Conservation (phyloP, 1,284 basidiomycete species). For the Apiotrichum laibachii region DNA sequence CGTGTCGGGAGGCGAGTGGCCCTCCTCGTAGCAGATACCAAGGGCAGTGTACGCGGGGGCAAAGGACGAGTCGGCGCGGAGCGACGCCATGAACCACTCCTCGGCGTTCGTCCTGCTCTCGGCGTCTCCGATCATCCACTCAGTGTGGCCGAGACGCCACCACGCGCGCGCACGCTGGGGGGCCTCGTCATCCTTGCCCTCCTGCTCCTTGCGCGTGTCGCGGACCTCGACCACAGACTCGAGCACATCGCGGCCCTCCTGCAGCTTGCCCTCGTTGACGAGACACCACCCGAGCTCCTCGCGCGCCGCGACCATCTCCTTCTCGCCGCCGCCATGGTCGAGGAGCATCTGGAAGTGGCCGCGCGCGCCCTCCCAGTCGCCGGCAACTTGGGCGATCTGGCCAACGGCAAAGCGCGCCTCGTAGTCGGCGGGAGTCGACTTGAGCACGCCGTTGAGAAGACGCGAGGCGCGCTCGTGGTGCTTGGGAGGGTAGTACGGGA, state of each 20-base stretch:
- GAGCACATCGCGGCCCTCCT: constrained; percentile 60
- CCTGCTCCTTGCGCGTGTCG: constrained; percentile 58
- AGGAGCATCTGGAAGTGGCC: constrained; percentile 59
- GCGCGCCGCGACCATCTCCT: constrained; percentile 63
- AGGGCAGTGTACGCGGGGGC: constrained; percentile 92
- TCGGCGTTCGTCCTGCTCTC: constrained; percentile 63
- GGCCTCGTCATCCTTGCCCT: constrained; percentile 53
- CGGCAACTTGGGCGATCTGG: constrained; percentile 65
- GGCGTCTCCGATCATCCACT: constrained; percentile 65
- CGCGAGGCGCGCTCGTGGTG: constrained; percentile 76
- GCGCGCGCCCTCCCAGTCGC: constrained; percentile 69
- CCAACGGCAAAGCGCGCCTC: constrained; percentile 71
- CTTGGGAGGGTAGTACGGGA: constrained; percentile 84
- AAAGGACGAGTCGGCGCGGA: constrained; percentile 73
- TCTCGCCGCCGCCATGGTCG: constrained; percentile 40
- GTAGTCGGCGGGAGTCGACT: constrained; percentile 62
- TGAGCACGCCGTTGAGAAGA: constrained; percentile 70
- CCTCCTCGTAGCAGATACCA: constrained; percentile 82
- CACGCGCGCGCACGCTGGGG: constrained; percentile 66
- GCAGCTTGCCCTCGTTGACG: constrained; percentile 60
- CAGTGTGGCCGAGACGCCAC: constrained; percentile 77
- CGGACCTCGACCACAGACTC: constrained; percentile 61
- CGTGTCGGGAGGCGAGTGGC: constrained; percentile 69
- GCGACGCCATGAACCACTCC: constrained; percentile 74
- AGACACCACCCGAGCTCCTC: constrained; percentile 87